Percentiles rank a stretch among this genome's conserved stretches.
phyloP scores from a whole-genome alignment of 495 filamentous ascomycete genomes.

The Neurospora discreta region DNA sequence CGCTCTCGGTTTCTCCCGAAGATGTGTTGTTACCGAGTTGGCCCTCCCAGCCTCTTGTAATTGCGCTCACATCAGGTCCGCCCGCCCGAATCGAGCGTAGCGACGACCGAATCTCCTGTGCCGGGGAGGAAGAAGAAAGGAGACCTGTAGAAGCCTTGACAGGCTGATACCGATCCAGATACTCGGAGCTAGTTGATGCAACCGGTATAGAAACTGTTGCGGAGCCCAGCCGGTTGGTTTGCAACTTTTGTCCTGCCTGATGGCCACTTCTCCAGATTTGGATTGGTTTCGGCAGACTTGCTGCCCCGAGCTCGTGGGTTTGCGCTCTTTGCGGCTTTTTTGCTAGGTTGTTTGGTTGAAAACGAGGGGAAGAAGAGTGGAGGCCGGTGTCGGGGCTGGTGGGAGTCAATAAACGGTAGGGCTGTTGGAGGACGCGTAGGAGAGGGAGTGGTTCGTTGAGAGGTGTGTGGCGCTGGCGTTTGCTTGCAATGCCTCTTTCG shows the following conservation, averaged over 20 bases:
- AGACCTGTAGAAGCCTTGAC: background rate
- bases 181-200: background rate
- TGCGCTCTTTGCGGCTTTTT: background rate
- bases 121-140: background rate
- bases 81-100: background rate
- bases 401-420: background rate
- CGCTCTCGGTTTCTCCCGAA: background rate
- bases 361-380: background rate
- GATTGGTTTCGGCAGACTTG: background rate
- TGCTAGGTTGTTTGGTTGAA: background rate
- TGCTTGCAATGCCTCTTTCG: background rate
- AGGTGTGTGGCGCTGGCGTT: background rate
- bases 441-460: background rate
- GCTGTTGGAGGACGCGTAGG: background rate
- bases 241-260: background rate
- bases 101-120: too few relatives aligned
- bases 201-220: background rate
- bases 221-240: background rate
- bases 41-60: background rate
- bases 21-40: background rate
- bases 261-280: background rate
- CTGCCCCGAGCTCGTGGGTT: background rate
- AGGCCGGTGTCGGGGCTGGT: background rate
- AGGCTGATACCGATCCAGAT: constrained; percentile 3
- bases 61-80: background rate